phyloP scores from a whole-genome alignment of 495 filamentous ascomycete species.

The Talaromyces liani region DNA sequence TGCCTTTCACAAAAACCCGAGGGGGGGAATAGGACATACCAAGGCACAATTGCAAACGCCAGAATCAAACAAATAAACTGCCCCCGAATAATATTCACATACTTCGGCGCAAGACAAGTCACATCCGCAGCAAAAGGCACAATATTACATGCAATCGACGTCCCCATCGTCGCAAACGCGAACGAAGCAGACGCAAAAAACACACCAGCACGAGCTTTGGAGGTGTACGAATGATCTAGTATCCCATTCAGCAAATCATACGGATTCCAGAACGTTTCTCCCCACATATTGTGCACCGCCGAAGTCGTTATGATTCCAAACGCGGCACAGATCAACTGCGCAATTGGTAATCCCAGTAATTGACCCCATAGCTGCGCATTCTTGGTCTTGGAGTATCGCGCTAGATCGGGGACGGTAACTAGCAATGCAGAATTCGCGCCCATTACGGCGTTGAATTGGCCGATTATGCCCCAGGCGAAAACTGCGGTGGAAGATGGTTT shows the following conservation, averaged over 20 bases:
- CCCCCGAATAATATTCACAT: slow-evolving; percentile 49
- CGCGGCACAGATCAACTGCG: slow-evolving; percentile 11
- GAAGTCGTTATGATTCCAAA: slow-evolving; percentile 17
- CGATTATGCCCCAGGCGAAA: slow-evolving; percentile 11
- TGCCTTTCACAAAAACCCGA: no score
- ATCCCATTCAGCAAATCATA: slow-evolving; percentile 19
- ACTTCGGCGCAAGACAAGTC: slow-evolving; percentile 42
- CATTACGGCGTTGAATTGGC: slow-evolving; percentile 12
- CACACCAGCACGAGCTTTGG: slow-evolving; percentile 32
- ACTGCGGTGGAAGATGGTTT: not conserved
- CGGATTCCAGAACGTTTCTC: slow-evolving; percentile 18
- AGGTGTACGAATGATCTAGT: slow-evolving; percentile 17
- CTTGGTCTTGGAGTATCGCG: slow-evolving; percentile 20
- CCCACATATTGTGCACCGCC: slow-evolving; percentile 6
- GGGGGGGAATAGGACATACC: slow-evolving; percentile 16
- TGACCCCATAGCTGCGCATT: not conserved
- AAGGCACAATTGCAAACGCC: slow-evolving; percentile 41
- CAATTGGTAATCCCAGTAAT: not conserved
- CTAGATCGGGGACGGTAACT: slow-evolving; percentile 24
- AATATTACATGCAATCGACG: slow-evolving; percentile 48
- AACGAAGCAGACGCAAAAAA: slow-evolving; percentile 28
- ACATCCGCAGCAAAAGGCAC: slow-evolving; percentile 50
- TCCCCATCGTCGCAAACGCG: slow-evolving; percentile 25
- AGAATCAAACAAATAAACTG: slow-evolving; percentile 43
- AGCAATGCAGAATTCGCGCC: slow-evolving; percentile 10